These are phyloP conservation scores for Pholiota molesta DNA, from an alignment of 768 basidiomycete genomes.

Conservation along the genomic window DNA sequence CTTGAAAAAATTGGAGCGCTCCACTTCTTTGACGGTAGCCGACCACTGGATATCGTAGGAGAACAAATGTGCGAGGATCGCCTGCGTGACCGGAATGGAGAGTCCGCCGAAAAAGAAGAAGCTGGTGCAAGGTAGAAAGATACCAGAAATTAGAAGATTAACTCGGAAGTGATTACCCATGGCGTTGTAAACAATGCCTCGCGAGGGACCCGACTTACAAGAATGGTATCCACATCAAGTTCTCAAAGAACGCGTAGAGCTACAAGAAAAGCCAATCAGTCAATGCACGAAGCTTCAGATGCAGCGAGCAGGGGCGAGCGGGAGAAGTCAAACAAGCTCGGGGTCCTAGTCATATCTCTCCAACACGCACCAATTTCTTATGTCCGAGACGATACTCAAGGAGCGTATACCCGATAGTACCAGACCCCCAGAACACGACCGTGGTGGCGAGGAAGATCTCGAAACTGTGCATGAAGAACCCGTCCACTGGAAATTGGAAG, in stretches of 20 bases:
- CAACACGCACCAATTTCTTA: constrained; percentile 44
- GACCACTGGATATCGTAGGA: constrained; percentile 61
- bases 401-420: constrained; percentile 71
- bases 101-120: constrained; percentile 83
- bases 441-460: constrained; percentile 81
- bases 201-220: constrained; percentile 51
- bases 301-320: constrained; percentile 10
- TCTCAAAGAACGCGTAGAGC: constrained; percentile 55
- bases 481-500: constrained; percentile 72
- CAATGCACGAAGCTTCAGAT: constrained; percentile 16
- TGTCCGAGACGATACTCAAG: constrained; percentile 74
- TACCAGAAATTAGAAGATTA: too few relatives aligned
- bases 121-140: constrained; percentile 34
- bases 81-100: constrained; percentile 68
- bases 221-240: constrained; percentile 72
- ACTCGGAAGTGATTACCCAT: too few relatives aligned
- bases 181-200: neutral
- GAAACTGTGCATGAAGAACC: constrained; percentile 77
- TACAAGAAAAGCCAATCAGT: constrained; percentile 32
- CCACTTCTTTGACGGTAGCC: constrained; percentile 78
- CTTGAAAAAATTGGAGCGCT: constrained; percentile 87
- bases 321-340: neutral
- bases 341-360: neutral
- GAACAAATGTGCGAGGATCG: constrained; percentile 67
- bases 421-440: constrained; percentile 77